Evolutionary conservation across 2,329 filamentous ascomycete species (phyloP), one percentile per base, ranked within the genome.

Genomic region (Cephalotrichum gorgonifer): DNA sequence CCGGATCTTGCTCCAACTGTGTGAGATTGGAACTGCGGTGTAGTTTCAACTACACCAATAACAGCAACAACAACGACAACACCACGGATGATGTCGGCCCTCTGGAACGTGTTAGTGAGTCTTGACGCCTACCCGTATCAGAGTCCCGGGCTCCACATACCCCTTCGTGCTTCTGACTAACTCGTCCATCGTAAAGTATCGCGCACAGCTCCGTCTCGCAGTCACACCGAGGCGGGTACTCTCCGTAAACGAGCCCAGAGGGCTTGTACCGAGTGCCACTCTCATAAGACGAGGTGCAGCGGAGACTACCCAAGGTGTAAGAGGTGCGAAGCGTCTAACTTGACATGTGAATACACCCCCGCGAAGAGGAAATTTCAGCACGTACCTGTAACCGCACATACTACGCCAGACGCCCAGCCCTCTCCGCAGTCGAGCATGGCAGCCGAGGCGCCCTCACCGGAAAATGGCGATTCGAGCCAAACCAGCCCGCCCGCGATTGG

Each of bases 281-380:
- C 60, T 3, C 66, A 69, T 54, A 71, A 71, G 55, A 69, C 67
- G 2, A 69, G 68, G 51, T 71, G 68, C 51, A 69, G 66, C 1
- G 66, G 67, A 20, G 67, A 69, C 45, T 50, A 67, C 43, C 67
- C 67, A 6, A 57, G 56, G 26, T 71, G 68, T 52, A 62, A 63
- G 52, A 57, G 68, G 48, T 71, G 68, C 53, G 60, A 65, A 43
- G 52, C 52, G 2, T 55, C 56, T 27, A 58, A 60, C 25, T 52
- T 70, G n/a, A 44, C 48, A 15, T 71, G 68, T 57, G 67, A 69
- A 52, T 71, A 71, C 51, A 63, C 60, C 14, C 59, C 62, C 1
- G 59, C 64, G 14, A 69, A 65, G 54, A 60, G 68, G 35, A 64
- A 63, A 44, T 68, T 69, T 47, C 58, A 60, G 49, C 64, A 62